phyloP scores from a whole-genome alignment of 1,284 basidiomycete genomes.

The Gymnopus androsaceus region DNA sequence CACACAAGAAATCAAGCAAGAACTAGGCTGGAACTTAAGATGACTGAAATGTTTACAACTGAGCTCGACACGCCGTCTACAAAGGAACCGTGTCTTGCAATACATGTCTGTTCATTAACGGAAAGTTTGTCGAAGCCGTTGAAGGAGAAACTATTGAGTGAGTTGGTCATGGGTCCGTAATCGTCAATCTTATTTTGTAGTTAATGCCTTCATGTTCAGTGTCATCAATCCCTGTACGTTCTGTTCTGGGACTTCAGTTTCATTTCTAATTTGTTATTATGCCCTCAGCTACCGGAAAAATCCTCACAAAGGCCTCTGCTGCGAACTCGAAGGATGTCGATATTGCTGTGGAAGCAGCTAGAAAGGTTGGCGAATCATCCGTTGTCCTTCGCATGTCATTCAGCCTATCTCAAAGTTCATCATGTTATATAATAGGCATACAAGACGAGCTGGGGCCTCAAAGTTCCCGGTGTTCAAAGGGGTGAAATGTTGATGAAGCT shows the following conservation, averaged over 20 bases:
- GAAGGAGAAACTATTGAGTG: slow-evolving; percentile 15
- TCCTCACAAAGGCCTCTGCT: slow-evolving; percentile 62
- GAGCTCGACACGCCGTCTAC: too few species aligned
- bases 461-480: slow-evolving; percentile 57
- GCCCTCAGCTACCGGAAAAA: slow-evolving; percentile 59
- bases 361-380: slow-evolving; percentile 49
- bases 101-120: slow-evolving; percentile 20
- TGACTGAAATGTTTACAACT: too few species aligned
- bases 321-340: slow-evolving; percentile 72
- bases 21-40: too few species aligned
- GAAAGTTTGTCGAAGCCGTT: slow-evolving; percentile 16
- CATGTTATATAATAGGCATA: slow-evolving; percentile 42
- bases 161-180: slow-evolving; percentile 9
- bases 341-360: slow-evolving; percentile 71
- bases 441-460: slow-evolving; percentile 34
- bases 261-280: background rate
- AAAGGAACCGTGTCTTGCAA: background rate
- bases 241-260: too few species aligned
- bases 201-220: slow-evolving; percentile 39
- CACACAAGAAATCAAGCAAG: too few species aligned
- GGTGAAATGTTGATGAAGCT: slow-evolving; percentile 66
- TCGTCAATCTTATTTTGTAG: background rate
- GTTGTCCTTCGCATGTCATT: background rate
- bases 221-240: slow-evolving; percentile 72
- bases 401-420: background rate